Conservation (phyloP, 2,329 filamentous ascomycete species). For the Dendrostoma leiphaemia region DNA sequence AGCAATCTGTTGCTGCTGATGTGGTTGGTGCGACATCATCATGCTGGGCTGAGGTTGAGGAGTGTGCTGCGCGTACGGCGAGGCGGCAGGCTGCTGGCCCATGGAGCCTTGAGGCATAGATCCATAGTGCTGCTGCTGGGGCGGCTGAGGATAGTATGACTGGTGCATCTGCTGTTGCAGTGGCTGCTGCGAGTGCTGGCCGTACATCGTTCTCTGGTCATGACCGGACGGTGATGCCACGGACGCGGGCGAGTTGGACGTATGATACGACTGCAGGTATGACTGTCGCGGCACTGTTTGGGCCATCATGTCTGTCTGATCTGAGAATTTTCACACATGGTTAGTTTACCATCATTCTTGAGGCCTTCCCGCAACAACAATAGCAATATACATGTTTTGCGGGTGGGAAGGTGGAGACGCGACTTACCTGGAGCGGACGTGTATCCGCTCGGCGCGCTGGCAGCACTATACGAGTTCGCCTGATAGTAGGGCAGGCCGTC, state of each 20-base stretch:
- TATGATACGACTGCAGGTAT: slow-evolving; percentile 93
- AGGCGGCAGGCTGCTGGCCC: slow-evolving; percentile 35
- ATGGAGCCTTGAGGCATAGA: slow-evolving; percentile 60
- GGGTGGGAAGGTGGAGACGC: slow-evolving; percentile 9
- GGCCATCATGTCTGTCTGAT: slow-evolving; percentile 67
- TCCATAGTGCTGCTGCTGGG: slow-evolving; percentile 58
- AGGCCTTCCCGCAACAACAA: no score
- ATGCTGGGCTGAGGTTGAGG: slow-evolving; percentile 65
- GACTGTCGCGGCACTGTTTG: slow-evolving; percentile 69
- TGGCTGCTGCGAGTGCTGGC: slow-evolving; percentile 69
- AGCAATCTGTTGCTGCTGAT: slow-evolving; percentile 53
- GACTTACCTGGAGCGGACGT: slow-evolving; percentile 74
- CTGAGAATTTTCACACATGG: no score
- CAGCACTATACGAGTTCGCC: slow-evolving; percentile 78
- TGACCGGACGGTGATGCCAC: slow-evolving; percentile 87
- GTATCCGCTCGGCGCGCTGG: slow-evolving; percentile 79
- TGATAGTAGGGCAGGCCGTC: slow-evolving; percentile 78
- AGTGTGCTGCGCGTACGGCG: slow-evolving; percentile 61
- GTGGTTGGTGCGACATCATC: slow-evolving; percentile 62
- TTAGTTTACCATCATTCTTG: no score
- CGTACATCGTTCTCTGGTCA: slow-evolving; percentile 86
- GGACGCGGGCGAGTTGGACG: slow-evolving; percentile 90
- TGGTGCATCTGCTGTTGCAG: slow-evolving; percentile 67
- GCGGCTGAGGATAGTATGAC: slow-evolving; percentile 59
- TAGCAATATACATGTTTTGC: no score